These are phyloP conservation scores for Uronychia binucleata DNA, from an alignment of 73 alveolate species.

Conservation along the genomic window DNA sequence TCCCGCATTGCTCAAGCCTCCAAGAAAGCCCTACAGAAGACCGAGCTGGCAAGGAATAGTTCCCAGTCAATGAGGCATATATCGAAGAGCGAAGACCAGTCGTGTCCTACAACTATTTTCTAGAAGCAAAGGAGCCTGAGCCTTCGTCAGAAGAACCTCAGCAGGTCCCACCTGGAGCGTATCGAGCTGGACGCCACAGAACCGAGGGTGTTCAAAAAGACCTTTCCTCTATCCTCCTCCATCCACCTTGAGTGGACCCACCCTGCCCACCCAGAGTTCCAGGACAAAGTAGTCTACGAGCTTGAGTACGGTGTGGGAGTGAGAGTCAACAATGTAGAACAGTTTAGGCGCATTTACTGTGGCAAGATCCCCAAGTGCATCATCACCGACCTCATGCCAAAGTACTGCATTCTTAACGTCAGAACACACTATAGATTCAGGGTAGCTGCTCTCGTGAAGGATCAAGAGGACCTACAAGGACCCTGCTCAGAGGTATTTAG, in stretches of 20 bases:
- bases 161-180: neutral
- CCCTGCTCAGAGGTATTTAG: too few species aligned
- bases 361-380: conserved; percentile 81
- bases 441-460: conserved; percentile 54
- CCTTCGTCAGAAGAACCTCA: neutral
- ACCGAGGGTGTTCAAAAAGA: neutral
- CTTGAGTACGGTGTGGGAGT: conserved; percentile 78
- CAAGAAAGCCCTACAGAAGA: neutral
- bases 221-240: conserved; percentile 35
- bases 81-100: too few species aligned
- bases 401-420: neutral
- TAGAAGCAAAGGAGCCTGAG: neutral
- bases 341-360: conserved; percentile 67
- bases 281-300: conserved; percentile 19
- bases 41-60: neutral
- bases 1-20: neutral
- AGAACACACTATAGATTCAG: conserved; percentile 73
- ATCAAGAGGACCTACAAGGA: conserved; percentile 3
- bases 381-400: conserved; percentile 73
- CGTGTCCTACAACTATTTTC: neutral
- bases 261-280: neutral
- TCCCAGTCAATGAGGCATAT: neutral
- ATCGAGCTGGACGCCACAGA: neutral
- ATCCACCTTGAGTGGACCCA: conserved; percentile 67
- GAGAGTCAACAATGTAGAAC: conserved; percentile 60